phyloP scores from a whole-genome alignment of 1,284 basidiomycete species.

The Vanrija sp. region DNA sequence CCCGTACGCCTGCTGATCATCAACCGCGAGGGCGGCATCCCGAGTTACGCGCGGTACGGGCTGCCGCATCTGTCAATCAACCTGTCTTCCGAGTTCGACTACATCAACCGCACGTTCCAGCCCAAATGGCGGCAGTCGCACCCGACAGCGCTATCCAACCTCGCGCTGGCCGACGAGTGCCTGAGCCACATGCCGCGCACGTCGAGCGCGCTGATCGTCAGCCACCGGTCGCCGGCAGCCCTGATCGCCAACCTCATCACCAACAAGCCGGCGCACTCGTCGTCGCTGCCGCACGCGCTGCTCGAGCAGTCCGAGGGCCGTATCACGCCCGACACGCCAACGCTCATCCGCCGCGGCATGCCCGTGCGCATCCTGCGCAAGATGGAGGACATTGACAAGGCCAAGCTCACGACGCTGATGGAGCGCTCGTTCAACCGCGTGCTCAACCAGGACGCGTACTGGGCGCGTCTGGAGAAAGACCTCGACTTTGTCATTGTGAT shows the following conservation, averaged over 20 bases:
- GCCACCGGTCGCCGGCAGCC: slow-evolving; percentile 90
- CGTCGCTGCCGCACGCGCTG: slow-evolving; percentile 87
- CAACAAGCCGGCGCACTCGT: slow-evolving; percentile 94
- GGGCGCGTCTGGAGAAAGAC: slow-evolving; percentile 64
- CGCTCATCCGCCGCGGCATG: slow-evolving; percentile 81
- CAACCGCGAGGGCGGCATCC: slow-evolving; percentile 93
- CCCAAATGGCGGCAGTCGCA: slow-evolving; percentile 71
- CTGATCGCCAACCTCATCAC: slow-evolving; percentile 97
- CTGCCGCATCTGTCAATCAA: slow-evolving; percentile 96
- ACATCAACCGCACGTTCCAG: slow-evolving; percentile 83
- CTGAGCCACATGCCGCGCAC: slow-evolving; percentile 88
- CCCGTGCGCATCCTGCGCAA: slow-evolving; percentile 74
- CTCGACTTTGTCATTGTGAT: slow-evolving; percentile 94
- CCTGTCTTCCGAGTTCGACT: slow-evolving; percentile 77
- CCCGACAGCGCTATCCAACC: slow-evolving; percentile 81
- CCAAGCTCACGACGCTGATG: slow-evolving; percentile 73
- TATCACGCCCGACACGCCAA: slow-evolving; percentile 86
- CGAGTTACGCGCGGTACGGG: slow-evolving; percentile 92
- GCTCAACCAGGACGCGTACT: slow-evolving; percentile 74
- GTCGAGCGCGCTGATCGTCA: slow-evolving; percentile 92
- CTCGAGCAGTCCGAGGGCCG: slow-evolving; percentile 72
- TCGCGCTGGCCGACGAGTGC: slow-evolving; percentile 82
- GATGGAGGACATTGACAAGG: slow-evolving; percentile 64
- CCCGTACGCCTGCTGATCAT: slow-evolving; percentile 96
- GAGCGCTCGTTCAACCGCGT: slow-evolving; percentile 79